Evolutionary conservation across 2,329 filamentous ascomycete genomes (phyloP).

Genomic region (Pseudogymnoascus sp.): DNA sequence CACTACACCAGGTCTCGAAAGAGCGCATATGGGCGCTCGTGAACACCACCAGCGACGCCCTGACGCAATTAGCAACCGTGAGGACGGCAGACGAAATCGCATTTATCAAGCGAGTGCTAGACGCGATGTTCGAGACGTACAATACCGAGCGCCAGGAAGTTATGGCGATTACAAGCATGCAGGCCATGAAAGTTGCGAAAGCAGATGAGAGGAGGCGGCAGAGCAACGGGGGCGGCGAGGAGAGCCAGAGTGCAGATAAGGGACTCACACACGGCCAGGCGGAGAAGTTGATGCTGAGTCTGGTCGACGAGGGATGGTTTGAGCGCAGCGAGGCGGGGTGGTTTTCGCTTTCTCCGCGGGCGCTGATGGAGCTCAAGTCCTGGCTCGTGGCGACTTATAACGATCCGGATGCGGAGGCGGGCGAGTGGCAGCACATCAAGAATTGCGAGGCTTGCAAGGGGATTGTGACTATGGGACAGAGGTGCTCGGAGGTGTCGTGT

Average conservation of each 20-base stretch:
- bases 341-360: conserved; percentile 69
- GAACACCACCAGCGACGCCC: conserved; percentile 76
- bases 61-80: conserved; percentile 81
- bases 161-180: conserved; percentile 72
- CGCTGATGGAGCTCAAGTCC: conserved; percentile 73
- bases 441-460: conserved; percentile 83
- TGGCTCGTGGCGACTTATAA: conserved; percentile 93
- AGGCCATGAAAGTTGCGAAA: conserved; percentile 66
- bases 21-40: conserved; percentile 74
- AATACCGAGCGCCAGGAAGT: conserved; percentile 76
- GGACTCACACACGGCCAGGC: conserved; percentile 72
- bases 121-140: conserved; percentile 84
- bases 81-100: conserved; percentile 78
- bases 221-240: conserved; percentile 19
- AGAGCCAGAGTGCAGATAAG: conserved; percentile 35
- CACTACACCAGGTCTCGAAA: conserved; percentile 59
- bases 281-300: conserved; percentile 59
- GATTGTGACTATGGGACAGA: conserved; percentile 76
- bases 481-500: conserved; percentile 65
- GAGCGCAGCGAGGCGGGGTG: conserved; percentile 64
- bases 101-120: conserved; percentile 80
- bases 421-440: conserved; percentile 71
- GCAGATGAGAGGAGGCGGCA: conserved; percentile 33
- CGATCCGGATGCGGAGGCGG: conserved; percentile 44
- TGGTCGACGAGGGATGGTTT: conserved; percentile 80